Base-by-base conservation (phyloP, 257 asterid species). In the Oldenlandia corymbosa region DNA sequence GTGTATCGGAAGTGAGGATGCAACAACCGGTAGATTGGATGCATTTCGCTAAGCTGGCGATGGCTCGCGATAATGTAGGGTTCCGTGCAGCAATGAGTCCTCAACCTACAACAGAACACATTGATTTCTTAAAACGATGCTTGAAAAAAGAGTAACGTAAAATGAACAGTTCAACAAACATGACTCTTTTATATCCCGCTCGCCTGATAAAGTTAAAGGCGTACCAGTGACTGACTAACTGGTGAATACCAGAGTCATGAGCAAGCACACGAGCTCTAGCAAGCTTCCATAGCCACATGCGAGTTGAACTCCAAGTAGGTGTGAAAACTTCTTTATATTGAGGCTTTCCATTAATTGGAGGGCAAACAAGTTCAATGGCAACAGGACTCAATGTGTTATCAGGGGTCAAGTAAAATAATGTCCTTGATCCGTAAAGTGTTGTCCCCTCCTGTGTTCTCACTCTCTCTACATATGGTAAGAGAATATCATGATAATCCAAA, bases 1-100 rank as follows among this genome's bases (percentile, higher is more conserved):
- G 98, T 91, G 82, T 85, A 86, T 5, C 95, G 82, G 3, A 88
- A 69, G 62, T 86, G 96, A 55, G 98, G 98, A 37, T 74, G 85
- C 51, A 91, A 47, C 23, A 88, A 73, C 68, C 87, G 75, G 45
- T 81, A 68, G 16, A 91, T 86, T 0, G 96, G 98, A 67, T 91
- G 98, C 91, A 88, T 73, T 27, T 83, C 80, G 13, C 98, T 88
- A 3, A 91, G 73, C 57, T 86, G 98, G 58, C 98, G 70, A 56
- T 82, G 75, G 10, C 80, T 50, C 2, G 98, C 91, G 3, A 91
- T 88, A 49, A 91, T 83, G 72, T 88, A 88, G 50, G 98, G 98
- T 77, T 91, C 98, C 10, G 73, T 70, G 72, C 77, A 67, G 48
- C 82, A 74, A 67, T 91, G 98, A 49, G 96, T 88, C 48, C 94